phyloP scores from a whole-genome alignment of 306 rosid genomes.

The Pyrus bretschneideri region DNA sequence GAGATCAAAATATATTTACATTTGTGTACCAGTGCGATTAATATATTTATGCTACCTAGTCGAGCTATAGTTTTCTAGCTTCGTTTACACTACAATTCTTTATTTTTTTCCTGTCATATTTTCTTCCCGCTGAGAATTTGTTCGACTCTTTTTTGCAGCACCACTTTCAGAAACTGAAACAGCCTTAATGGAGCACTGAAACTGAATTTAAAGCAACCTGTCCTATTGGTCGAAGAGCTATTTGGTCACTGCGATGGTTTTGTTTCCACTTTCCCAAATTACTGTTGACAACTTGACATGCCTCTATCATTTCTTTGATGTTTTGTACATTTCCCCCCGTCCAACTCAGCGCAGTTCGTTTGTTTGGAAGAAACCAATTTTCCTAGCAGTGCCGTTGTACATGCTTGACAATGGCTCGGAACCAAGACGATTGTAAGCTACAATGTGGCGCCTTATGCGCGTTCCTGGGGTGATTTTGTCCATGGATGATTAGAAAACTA shows the following conservation, averaged over 20 bases:
- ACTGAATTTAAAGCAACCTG: slow-evolving; percentile 18
- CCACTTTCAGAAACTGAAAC: slow-evolving; percentile 93
- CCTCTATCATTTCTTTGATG: slow-evolving; percentile 24
- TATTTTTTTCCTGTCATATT: neutral
- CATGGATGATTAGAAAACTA: slow-evolving; percentile 7
- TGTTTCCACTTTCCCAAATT: slow-evolving; percentile 19
- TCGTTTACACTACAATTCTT: neutral
- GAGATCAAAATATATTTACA: no score
- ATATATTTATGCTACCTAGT: no score
- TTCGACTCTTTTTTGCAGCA: slow-evolving; percentile 52
- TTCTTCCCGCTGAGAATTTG: slow-evolving; percentile 5
- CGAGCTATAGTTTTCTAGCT: neutral
- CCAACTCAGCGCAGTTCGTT: slow-evolving; percentile 1
- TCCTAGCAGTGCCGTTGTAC: slow-evolving; percentile 20
- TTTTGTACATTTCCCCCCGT: slow-evolving; percentile 22
- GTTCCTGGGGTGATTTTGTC: slow-evolving; percentile 10
- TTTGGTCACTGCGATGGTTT: slow-evolving; percentile 24
- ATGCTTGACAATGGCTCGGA: slow-evolving; percentile 21
- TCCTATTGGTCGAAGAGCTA: slow-evolving; percentile 2
- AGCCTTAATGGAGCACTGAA: slow-evolving; percentile 90
- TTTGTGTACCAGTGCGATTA: no score
- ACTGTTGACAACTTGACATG: slow-evolving; percentile 40
- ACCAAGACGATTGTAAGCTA: slow-evolving; percentile 11
- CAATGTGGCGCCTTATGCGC: neutral
- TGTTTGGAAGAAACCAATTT: slow-evolving; percentile 19